Percentiles rank a stretch among this genome's conserved stretches.
Conservation (phyloP, 345 rosid genomes). For the Pugionium dolabratum region DNA sequence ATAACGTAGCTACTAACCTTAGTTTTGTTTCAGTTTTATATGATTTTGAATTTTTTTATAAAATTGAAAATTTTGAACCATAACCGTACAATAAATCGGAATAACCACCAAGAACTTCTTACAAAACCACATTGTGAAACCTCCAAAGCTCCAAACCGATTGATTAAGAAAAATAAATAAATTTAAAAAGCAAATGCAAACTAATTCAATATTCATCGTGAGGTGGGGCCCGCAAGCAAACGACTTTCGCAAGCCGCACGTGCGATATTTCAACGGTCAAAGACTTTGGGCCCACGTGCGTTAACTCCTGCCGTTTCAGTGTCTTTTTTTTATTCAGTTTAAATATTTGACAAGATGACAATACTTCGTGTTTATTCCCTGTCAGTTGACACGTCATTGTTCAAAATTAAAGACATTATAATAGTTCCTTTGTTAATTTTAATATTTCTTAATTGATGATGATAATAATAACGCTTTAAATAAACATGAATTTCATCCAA, state of each 20-base stretch:
- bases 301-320: slow-evolving; percentile 29
- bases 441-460: neutral
- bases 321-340: neutral
- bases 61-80: too few species aligned
- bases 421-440: neutral
- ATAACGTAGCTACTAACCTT: too few species aligned
- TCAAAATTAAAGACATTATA: neutral
- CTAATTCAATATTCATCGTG: neutral
- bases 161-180: neutral
- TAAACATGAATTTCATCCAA: too few species aligned
- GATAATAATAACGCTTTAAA: too few species aligned
- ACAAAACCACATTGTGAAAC: too few species aligned
- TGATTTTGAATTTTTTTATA: too few species aligned
- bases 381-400: slow-evolving; percentile 30
- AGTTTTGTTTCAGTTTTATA: too few species aligned
- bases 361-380: slow-evolving; percentile 39
- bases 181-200: neutral
- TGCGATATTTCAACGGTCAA: too few species aligned
- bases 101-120: too few species aligned
- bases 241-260: neutral
- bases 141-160: too few species aligned
- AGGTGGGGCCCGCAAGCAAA: slow-evolving; percentile 3
- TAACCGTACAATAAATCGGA: too few species aligned
- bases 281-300: slow-evolving; percentile 27
- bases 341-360: slow-evolving; percentile 28